These are phyloP conservation scores for Fistulinella staudtii DNA, from an alignment of 1,284 basidiomycete genomes.

Conservation along the genomic window DNA sequence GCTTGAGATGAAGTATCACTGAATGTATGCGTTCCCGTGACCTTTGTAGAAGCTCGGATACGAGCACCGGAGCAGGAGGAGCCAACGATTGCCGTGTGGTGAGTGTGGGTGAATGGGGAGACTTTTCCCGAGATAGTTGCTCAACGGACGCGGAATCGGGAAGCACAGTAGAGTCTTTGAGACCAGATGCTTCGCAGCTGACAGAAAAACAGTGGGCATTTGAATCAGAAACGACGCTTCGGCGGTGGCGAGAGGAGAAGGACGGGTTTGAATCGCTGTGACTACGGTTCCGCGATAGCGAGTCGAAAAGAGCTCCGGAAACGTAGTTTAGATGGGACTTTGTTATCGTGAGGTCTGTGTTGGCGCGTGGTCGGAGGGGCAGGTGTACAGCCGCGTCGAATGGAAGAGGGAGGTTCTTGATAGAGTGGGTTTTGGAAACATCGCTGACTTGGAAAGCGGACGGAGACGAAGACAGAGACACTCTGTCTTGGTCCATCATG, in stretches of 20 bases:
- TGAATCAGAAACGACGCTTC: slow-evolving; percentile 6
- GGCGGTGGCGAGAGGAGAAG: neutral
- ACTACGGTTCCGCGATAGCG: slow-evolving; percentile 19
- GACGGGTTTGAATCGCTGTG: slow-evolving; percentile 7
- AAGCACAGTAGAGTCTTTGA: slow-evolving; percentile 3
- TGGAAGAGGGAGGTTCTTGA: slow-evolving; percentile 8
- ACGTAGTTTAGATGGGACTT: slow-evolving; percentile 8
- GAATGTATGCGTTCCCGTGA: slow-evolving; percentile 23
- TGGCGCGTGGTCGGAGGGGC: slow-evolving; percentile 20
- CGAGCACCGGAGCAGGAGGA: slow-evolving; percentile 20
- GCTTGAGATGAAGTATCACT: slow-evolving; percentile 25
- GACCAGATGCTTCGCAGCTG: slow-evolving; percentile 4
- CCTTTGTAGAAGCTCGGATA: slow-evolving; percentile 28
- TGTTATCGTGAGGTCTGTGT: slow-evolving; percentile 19
- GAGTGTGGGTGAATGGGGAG: neutral
- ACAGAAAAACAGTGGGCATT: neutral
- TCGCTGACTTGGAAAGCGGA: neutral
- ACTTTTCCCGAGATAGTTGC: neutral
- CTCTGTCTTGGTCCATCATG: neutral
- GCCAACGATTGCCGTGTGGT: slow-evolving; percentile 2
- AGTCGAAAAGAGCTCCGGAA: slow-evolving; percentile 7
- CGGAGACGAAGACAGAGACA: slow-evolving; percentile 1
- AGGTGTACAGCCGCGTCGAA: too few species aligned
- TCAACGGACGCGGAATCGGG: slow-evolving; percentile 8
- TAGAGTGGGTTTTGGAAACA: neutral